phyloP scores from a whole-genome alignment of 306 rosid genomes.

The Carpinus fangiana region DNA sequence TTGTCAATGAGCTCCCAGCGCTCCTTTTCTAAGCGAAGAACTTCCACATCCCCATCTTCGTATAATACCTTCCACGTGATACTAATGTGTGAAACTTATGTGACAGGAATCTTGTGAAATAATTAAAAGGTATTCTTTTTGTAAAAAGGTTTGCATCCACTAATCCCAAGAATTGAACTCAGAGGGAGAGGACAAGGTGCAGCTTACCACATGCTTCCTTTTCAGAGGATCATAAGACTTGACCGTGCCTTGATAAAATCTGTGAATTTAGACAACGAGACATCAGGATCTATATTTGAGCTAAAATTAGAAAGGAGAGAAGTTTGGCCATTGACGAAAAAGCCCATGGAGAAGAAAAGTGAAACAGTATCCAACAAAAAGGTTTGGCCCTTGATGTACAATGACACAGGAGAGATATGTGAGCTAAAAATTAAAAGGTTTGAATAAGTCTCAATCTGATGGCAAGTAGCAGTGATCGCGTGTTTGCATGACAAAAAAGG shows the following conservation, averaged over 20 bases:
- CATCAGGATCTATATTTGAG: conserved; percentile 23
- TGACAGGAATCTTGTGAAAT: conserved; percentile 18
- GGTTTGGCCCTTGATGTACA: not conserved
- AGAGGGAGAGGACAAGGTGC: conserved; percentile 28
- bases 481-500: not conserved
- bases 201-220: conserved; percentile 91
- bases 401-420: not conserved
- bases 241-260: conserved; percentile 87
- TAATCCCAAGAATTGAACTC: conserved; percentile 11
- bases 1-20: conserved; percentile 59
- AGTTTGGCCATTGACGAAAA: not conserved
- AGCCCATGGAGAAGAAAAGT: not conserved
- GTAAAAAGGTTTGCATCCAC: conserved; percentile 3
- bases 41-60: conserved; percentile 68
- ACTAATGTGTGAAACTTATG: conserved; percentile 24
- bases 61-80: conserved; percentile 62
- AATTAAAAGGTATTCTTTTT: not conserved
- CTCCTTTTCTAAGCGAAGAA: conserved; percentile 56
- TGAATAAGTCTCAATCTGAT: not conserved
- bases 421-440: not conserved
- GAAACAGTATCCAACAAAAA: not conserved
- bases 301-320: not conserved
- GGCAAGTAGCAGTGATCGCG: not conserved
- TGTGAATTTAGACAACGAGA: conserved; percentile 32
- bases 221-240: conserved; percentile 80